These are phyloP conservation scores for Mycena amicta DNA, from an alignment of 768 basidiomycete species.

Conservation along the genomic window DNA sequence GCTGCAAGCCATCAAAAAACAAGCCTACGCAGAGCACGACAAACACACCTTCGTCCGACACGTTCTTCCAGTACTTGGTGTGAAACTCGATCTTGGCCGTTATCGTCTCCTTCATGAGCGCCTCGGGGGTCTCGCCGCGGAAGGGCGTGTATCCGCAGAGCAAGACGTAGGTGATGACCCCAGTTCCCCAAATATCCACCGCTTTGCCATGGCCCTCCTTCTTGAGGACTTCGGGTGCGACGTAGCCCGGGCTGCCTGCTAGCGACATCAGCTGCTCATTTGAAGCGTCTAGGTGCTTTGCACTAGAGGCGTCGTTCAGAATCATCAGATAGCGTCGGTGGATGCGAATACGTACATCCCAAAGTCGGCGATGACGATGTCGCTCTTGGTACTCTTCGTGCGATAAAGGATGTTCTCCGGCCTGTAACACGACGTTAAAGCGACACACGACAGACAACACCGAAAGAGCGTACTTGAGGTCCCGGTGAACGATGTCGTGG, in stretches of 20 bases:
- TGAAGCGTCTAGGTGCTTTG: conserved; percentile 76
- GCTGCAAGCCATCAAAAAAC: conserved; percentile 46
- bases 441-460: not conserved
- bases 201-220: conserved; percentile 87
- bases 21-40: not conserved
- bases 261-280: conserved; percentile 72
- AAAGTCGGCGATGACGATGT: conserved; percentile 94
- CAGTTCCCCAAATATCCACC: conserved; percentile 93
- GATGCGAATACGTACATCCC: conserved; percentile 70
- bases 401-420: conserved; percentile 97
- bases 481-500: conserved; percentile 93
- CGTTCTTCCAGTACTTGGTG: conserved; percentile 91
- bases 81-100: conserved; percentile 88
- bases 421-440: conserved; percentile 39
- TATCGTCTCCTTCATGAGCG: conserved; percentile 82
- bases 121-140: conserved; percentile 76
- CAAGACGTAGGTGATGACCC: conserved; percentile 95
- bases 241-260: conserved; percentile 86
- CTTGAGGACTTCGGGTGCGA: conserved; percentile 86
- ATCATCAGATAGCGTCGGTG: not conserved
- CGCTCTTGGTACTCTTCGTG: conserved; percentile 72
- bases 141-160: conserved; percentile 97
- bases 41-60: conserved; percentile 70
- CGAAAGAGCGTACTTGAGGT: conserved; percentile 70
- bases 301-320: conserved; percentile 43